Base-by-base conservation (phyloP, 352 stramenopile species). In the Pythium pectinolyticum region DNA sequence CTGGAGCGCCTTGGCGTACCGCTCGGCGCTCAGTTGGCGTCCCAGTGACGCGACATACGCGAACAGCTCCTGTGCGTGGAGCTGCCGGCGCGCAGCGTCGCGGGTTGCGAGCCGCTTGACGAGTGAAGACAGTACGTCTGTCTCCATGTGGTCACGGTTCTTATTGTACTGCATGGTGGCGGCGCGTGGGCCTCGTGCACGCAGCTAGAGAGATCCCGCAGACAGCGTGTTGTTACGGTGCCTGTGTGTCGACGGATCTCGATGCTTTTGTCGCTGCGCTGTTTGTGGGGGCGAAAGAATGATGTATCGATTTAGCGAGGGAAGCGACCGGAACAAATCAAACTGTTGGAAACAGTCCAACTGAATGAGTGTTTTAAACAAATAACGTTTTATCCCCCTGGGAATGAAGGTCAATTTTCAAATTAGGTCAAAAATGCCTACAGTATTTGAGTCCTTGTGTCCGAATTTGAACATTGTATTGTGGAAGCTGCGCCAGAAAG, bases 21-120 rank as follows among this genome's bases (percentile, higher is more conserved):
- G 78, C 67, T 95, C 86, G 58, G 86, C 80, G 43, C 82, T 90
- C 34, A 95, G 69, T 56, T 93, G 82, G 8, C 86, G 80, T 35
- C 73, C 82, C 24, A 94, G 74, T 28, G 73, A 77, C 41, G 82
- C 75, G 32, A 95, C 80, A 14, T 86, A 80, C 22, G 69, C 62
- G 56, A 84, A 78, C 11, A 94, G 77, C 48, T 90, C 84, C 12
- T 70, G 62, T 1, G 84, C 82, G 27, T 75, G 72, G n/a, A 76
- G 54, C 48, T 73, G 58, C 17, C 84, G 78, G 1, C 41, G 45
- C 4, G 35, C 32, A 8, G 71, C 62, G 56, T 89, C 77, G 12
- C 67, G 60, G 24, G 74, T 80, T 61, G 80, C 70, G 28, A 93
- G 59, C 12, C 81, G 70, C 63, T 87, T 78, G 22, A 90, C 84